Conservation (phyloP, 768 basidiomycete genomes). For the Plicaturopsis crispa region DNA sequence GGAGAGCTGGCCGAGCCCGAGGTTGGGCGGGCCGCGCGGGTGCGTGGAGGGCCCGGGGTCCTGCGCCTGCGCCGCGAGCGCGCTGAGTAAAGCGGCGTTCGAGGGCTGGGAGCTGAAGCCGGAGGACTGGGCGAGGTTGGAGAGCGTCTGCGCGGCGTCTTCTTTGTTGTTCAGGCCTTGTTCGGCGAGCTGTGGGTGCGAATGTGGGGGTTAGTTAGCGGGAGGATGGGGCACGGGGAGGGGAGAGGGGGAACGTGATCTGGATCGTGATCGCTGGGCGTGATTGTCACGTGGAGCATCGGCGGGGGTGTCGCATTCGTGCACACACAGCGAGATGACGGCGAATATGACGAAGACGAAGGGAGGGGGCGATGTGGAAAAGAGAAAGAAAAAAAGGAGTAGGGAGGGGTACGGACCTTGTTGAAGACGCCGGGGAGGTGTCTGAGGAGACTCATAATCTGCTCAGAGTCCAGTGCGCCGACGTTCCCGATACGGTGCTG, state of each 20-base stretch:
- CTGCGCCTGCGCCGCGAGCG: slow-evolving; percentile 20
- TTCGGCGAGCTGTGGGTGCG: slow-evolving; percentile 29
- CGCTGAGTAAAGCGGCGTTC: slow-evolving; percentile 16
- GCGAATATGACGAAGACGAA: slow-evolving; percentile 5
- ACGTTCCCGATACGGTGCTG: too few species aligned
- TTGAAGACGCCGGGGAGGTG: slow-evolving; percentile 44
- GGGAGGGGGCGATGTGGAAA: slow-evolving; percentile 1
- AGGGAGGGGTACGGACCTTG: slow-evolving; percentile 36
- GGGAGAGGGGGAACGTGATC: slow-evolving; percentile 1
- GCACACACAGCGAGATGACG: slow-evolving; percentile 4
- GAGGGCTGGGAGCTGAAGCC: slow-evolving; percentile 16
- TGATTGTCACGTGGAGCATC: slow-evolving; percentile 28
- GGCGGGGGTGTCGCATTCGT: slow-evolving; percentile 16
- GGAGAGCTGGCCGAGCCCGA: slow-evolving; percentile 46
- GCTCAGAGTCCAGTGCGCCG: slow-evolving; percentile 44
- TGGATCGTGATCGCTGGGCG: slow-evolving; percentile 8
- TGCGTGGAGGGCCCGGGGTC: slow-evolving; percentile 72
- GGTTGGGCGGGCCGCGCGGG: slow-evolving; percentile 58
- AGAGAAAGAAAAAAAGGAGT: slow-evolving; percentile 5
- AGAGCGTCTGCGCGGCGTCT: slow-evolving; percentile 53
- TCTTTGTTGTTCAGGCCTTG: slow-evolving; percentile 45
- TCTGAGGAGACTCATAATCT: slow-evolving; percentile 54
- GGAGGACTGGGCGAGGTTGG: slow-evolving; percentile 42
- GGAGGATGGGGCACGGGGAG: slow-evolving; percentile 5
- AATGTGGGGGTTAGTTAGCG: slow-evolving; percentile 1